phyloP scores from a whole-genome alignment of 768 basidiomycete species.

The Wakefieldia striispora region DNA sequence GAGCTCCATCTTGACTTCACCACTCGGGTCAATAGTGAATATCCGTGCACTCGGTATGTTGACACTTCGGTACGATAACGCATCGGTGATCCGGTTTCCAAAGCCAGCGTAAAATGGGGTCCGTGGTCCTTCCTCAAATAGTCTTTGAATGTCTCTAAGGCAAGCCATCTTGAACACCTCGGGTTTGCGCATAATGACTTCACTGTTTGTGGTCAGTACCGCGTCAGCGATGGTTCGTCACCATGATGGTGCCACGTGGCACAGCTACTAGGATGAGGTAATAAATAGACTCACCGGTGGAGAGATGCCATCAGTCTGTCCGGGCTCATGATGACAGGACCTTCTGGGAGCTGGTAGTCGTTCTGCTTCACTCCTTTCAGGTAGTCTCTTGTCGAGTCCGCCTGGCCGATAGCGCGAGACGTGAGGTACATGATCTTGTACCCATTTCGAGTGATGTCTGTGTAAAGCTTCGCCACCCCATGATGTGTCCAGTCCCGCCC shows the following conservation, averaged over 20 bases:
- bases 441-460: constrained; percentile 91
- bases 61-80: constrained; percentile 94
- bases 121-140: constrained; percentile 72
- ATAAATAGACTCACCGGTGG: constrained; percentile 66
- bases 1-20: constrained; percentile 96
- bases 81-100: constrained; percentile 97
- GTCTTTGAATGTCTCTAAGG: constrained; percentile 86
- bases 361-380: constrained; percentile 94
- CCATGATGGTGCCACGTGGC: no score
- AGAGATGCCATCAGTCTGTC: constrained; percentile 92
- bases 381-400: constrained; percentile 94
- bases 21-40: constrained; percentile 93
- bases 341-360: constrained; percentile 94
- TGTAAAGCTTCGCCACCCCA: constrained; percentile 96
- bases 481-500: constrained; percentile 98
- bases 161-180: constrained; percentile 99
- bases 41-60: constrained; percentile 92
- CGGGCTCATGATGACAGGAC: constrained; percentile 98
- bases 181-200: constrained; percentile 98
- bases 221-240: neutral
- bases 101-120: constrained; percentile 97
- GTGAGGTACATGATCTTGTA: constrained; percentile 99
- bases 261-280: neutral
- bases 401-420: constrained; percentile 95
- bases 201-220: constrained; percentile 44